Conservation (phyloP, 2,329 filamentous ascomycete species). For the Lasiodiplodia hormozganensis region DNA sequence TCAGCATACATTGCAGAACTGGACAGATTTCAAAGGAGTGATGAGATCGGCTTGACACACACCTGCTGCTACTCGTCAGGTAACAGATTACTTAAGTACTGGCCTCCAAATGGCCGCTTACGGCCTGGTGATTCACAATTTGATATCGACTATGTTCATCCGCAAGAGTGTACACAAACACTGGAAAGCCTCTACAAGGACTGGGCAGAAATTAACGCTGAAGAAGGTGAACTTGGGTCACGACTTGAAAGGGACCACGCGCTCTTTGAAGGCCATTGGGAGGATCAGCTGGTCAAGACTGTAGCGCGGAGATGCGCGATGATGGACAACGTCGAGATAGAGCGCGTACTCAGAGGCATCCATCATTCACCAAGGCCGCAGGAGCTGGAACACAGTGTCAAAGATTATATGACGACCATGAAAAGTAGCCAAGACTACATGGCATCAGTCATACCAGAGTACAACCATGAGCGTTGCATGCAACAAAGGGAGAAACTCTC, state of each 20-base stretch:
- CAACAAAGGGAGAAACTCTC: no score
- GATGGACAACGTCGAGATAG: not conserved
- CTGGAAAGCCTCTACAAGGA: not conserved
- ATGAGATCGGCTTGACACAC: not conserved
- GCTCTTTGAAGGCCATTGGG: not conserved
- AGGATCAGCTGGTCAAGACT: not conserved
- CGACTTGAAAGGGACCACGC: not conserved
- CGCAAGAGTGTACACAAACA: not conserved
- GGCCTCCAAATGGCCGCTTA: no score
- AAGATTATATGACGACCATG: not conserved
- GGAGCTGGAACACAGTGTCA: not conserved
- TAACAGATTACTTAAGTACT: not conserved
- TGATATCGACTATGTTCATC: not conserved
- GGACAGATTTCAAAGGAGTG: not conserved
- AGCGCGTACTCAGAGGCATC: no score
- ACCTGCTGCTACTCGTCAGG: not conserved
- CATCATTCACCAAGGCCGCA: not conserved
- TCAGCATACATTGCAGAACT: not conserved
- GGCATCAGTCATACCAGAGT: not conserved
- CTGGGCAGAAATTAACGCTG: not conserved
- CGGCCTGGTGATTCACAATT: no score
- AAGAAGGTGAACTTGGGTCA: not conserved
- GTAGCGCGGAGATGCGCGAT: not conserved
- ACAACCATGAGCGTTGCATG: no score
- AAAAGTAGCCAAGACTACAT: not conserved